These are phyloP conservation scores for Amniculicola lignicola DNA, from an alignment of 495 filamentous ascomycete genomes.

Conservation along the genomic window DNA sequence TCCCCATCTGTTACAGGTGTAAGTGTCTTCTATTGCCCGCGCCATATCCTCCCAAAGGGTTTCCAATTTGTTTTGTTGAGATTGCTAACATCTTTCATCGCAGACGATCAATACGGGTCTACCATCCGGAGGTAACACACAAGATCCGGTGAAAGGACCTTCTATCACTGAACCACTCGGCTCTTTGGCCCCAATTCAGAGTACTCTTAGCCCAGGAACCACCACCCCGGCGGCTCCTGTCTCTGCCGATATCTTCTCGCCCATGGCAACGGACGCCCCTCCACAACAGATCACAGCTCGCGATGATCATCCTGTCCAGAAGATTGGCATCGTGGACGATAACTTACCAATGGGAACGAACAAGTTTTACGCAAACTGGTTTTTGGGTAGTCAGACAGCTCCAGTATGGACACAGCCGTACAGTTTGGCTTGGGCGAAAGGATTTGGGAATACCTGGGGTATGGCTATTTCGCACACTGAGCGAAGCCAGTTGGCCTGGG, in stretches of 20 bases:
- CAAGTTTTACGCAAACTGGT: slow-evolving; percentile 91
- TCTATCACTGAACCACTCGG: slow-evolving; percentile 4
- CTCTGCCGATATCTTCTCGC: slow-evolving; percentile 38
- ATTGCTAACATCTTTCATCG: not conserved
- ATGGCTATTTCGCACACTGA: slow-evolving; percentile 73
- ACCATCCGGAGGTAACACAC: slow-evolving; percentile 20
- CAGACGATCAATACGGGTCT: slow-evolving; percentile 27
- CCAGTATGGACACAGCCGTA: slow-evolving; percentile 84
- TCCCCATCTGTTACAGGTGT: slow-evolving; percentile 27
- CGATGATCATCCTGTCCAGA: slow-evolving; percentile 40
- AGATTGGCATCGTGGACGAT: slow-evolving; percentile 40
- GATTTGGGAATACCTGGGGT: slow-evolving; percentile 60
- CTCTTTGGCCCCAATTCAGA: slow-evolving; percentile 31
- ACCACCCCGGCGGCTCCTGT: slow-evolving; percentile 23
- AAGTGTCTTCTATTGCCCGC: slow-evolving; percentile 2
- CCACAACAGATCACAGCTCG: slow-evolving; percentile 37
- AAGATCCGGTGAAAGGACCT: slow-evolving; percentile 12
- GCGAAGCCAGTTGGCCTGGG: slow-evolving; percentile 60
- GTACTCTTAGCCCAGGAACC: slow-evolving; percentile 29
- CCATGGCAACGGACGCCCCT: slow-evolving; percentile 39
- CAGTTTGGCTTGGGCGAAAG: slow-evolving; percentile 71
- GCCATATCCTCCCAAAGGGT: not conserved
- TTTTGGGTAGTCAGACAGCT: slow-evolving; percentile 68
- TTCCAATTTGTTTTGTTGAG: not conserved
- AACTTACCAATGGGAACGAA: slow-evolving; percentile 68